Evolutionary conservation across 345 rosid species (phyloP), one percentile per base, ranked within the genome.

Genomic region (Populus ilicifolia): DNA sequence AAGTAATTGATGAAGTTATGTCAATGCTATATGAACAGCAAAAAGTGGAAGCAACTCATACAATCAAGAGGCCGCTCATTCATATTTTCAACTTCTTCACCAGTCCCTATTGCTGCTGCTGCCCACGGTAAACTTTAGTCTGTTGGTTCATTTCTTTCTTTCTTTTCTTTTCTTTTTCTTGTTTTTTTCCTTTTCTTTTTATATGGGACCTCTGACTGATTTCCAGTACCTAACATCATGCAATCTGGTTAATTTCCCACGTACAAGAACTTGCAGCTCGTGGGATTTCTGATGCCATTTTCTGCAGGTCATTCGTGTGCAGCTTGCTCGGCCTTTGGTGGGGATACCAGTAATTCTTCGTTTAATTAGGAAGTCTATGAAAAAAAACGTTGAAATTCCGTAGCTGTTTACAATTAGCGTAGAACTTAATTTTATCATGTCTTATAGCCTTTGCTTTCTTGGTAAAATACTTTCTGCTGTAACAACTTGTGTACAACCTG

Each of bases 31-130:
- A 43, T 83, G 77, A 85, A 71, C 94, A 93, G 97, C 85, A 87
- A 90, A 88, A 93, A 77, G 30, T 93, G 92, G 98, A 95, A 93
- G 90, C 90, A 92, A 82, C 89, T 95, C 83, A 87, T 95, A 78
- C 93, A 86, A 23, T 95, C 97, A 2, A 88, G 93, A 85, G 99
- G 98, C 38, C 97, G 96, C 2, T 89, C 98, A 43, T 93, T 93
- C 81, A 93, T 95, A 86, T 95, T 92, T 82, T 95, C 99, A 73
- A 92, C 99, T 64, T 85, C 97, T 52, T 50, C 88, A 62, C 92
- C 97, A 41, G 82, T 95, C 72, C 99, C 98, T 3, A 78, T 90
- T 82, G 92, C 86, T 79, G 97, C 97, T 76, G 96, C 99, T 70
- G 94, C 96, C 8, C 90, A 90, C 77, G 94, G 94, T 89, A 87